These are phyloP conservation scores for Pseudonectria foliicola DNA, from an alignment of 2,329 filamentous ascomycete genomes.

Conservation along the genomic window DNA sequence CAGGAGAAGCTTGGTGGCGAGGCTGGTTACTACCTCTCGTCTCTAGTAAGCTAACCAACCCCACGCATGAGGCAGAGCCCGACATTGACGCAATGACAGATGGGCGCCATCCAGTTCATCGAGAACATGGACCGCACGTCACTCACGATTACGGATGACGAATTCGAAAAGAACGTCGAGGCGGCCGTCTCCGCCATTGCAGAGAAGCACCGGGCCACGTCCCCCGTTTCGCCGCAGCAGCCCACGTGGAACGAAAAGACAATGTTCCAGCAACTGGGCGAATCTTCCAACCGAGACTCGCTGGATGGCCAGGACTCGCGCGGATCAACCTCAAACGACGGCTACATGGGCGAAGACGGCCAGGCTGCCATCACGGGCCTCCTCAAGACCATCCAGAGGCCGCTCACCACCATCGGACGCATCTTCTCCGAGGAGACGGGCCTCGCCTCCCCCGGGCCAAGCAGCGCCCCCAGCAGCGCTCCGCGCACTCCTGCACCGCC, in stretches of 20 bases:
- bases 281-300: constrained; percentile 33
- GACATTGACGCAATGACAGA: constrained; percentile 36
- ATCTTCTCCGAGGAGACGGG: constrained; percentile 74
- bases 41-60: constrained; percentile 68
- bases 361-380: constrained; percentile 77
- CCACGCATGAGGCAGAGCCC: no score
- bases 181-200: constrained; percentile 92
- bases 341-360: constrained; percentile 52
- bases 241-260: constrained; percentile 40
- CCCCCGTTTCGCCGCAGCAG: constrained; percentile 35
- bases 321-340: constrained; percentile 49
- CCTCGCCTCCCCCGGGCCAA: constrained; percentile 28
- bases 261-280: constrained; percentile 13
- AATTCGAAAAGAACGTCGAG: constrained; percentile 96
- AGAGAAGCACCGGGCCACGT: constrained; percentile 65
- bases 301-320: constrained; percentile 36
- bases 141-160: constrained; percentile 86
- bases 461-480: constrained; percentile 19
- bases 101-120: constrained; percentile 94
- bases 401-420: constrained; percentile 82
- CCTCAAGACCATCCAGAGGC: constrained; percentile 82
- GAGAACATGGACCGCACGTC: constrained; percentile 93
- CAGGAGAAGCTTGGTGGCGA: constrained; percentile 97
- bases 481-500: constrained; percentile 31
- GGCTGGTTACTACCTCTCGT: constrained; percentile 95